Base-by-base conservation (phyloP, 257 asterid genomes). In the Solanum ossicruentum region DNA sequence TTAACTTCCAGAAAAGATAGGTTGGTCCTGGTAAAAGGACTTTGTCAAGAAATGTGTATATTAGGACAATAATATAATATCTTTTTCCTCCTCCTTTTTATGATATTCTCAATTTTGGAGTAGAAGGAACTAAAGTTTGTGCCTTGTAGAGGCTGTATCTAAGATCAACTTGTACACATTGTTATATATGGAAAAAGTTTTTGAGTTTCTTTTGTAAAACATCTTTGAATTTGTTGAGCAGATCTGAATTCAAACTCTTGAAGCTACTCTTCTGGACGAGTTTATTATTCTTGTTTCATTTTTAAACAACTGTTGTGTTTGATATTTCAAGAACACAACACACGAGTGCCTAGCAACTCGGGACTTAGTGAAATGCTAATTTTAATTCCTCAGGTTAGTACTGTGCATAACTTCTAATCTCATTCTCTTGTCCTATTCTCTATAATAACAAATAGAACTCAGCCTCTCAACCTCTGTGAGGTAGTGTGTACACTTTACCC, bases 1-100 rank as follows among this genome's bases (percentile, higher is more conserved):
- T 93, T 55, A 93, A 95, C 87, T 93, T 95, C 85, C 98, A 94
- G 78, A 93, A 91, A 77, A 91, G 95, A 87, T 95, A 81, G 83
- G 65, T 15, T 15, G 45, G 63, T 26, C 41, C 63, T 15, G 82
- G 82, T 51, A 52, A 8, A 49, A 23, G 45, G 36, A 45, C 13
- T 11, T 49, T 75, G 2, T 77, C 47, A 26, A 77, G 47, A 51
- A 51, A 52, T 78, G 49, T 78, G 65, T 52, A 78, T 78, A 78
- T 51, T 77, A 51, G 82, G 65, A 43, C 47, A 77, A 77, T 77
- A 77, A 49, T 23, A 2, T 51, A 23, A 1, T 77, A 51, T 26
- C 10, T 47, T 73, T 71, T 41, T 10, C 9, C 16, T 73, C 57
- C 21, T 75, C 26, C 15, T 69, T 45, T 47, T 77, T 77, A 51